These are phyloP conservation scores for Cryptococcus sp. DNA, from an alignment of 1,284 basidiomycete species.

Conservation along the genomic window DNA sequence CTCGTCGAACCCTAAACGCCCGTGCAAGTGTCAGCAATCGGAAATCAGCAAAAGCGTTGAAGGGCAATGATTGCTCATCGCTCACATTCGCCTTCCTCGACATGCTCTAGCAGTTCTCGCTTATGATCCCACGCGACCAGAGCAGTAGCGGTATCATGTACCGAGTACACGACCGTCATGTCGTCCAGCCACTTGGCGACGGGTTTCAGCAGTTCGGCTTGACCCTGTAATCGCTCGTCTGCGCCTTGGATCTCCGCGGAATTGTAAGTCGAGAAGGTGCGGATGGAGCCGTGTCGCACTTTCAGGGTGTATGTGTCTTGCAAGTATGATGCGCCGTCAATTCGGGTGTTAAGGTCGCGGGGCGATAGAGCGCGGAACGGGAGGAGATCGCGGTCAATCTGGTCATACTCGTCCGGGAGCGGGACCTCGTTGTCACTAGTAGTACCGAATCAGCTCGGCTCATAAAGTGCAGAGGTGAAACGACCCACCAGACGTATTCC, in stretches of 20 bases:
- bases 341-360: constrained; percentile 63
- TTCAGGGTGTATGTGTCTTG: constrained; percentile 33
- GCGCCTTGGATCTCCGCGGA: constrained; percentile 26
- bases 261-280: constrained; percentile 22
- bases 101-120: constrained; percentile 53
- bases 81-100: constrained; percentile 56
- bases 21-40: not conserved
- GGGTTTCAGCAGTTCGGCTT: constrained; percentile 39
- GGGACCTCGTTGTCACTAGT: constrained; percentile 56
- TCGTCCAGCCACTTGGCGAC: constrained; percentile 45
- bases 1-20: not conserved
- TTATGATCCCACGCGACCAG: constrained; percentile 57
- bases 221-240: constrained; percentile 40
- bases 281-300: constrained; percentile 29
- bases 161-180: constrained; percentile 39
- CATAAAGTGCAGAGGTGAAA: not conserved
- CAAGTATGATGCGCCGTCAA: constrained; percentile 54
- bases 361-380: constrained; percentile 54
- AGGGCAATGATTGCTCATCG: constrained; percentile 1
- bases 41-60: not conserved
- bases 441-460: not conserved
- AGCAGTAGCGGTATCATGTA: constrained; percentile 56
- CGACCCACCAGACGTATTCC: constrained; percentile 58
- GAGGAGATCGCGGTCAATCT: constrained; percentile 43
- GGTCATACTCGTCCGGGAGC: constrained; percentile 52